Evolutionary conservation across 345 rosid species (phyloP).

Genomic region (Jatropha curcas): DNA sequence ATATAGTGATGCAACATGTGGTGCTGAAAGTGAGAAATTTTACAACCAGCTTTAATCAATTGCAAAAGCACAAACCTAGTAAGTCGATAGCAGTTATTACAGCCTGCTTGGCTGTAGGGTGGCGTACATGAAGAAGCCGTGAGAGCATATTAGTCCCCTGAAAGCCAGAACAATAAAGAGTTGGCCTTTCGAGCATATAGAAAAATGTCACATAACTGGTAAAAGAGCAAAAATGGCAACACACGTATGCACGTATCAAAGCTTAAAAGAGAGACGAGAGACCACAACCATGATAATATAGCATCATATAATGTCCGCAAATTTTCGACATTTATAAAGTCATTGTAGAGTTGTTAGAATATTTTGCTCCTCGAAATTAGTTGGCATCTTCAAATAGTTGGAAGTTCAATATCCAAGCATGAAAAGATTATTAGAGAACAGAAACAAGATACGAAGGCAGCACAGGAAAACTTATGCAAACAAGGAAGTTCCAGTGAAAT

Average conservation of each 20-base stretch:
- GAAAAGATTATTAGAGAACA: neutral
- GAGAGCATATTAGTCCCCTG: slow-evolving; percentile 99
- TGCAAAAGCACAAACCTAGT: slow-evolving; percentile 57
- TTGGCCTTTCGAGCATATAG: slow-evolving; percentile 10
- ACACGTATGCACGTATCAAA: neutral
- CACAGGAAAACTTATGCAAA: neutral
- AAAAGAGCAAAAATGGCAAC: slow-evolving; percentile 19
- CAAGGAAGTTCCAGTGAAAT: neutral
- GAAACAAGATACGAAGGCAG: neutral
- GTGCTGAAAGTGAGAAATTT: neutral
- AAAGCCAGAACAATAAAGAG: slow-evolving; percentile 29
- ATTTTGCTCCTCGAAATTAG: neutral
- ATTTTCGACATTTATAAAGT: neutral
- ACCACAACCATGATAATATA: neutral
- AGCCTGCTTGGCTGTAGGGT: slow-evolving; percentile 93
- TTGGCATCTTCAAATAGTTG: neutral
- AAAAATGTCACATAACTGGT: slow-evolving; percentile 4
- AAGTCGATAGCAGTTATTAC: slow-evolving; percentile 95
- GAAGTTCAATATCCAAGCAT: neutral
- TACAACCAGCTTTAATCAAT: neutral
- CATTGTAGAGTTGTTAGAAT: neutral
- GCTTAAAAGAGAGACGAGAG: neutral
- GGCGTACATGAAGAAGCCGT: slow-evolving; percentile 90
- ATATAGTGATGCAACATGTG: neutral
- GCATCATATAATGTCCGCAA: neutral